Base-by-base conservation (phyloP, 345 rosid species). In the Arabidopsis suecica region DNA sequence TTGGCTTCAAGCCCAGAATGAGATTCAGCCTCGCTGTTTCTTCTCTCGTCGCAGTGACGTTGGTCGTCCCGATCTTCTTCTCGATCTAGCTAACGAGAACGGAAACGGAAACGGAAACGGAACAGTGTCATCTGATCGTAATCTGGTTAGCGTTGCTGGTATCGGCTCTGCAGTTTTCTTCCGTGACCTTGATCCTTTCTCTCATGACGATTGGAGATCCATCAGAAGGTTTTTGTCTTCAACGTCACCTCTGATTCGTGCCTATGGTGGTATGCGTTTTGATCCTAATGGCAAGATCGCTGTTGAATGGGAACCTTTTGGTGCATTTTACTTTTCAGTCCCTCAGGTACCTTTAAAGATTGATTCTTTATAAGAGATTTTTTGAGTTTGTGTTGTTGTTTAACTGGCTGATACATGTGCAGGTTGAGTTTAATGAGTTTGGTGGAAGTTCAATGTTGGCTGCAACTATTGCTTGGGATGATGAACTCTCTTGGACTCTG, bases 401-500 rank as follows among this genome's bases (percentile, higher is more conserved):
- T 61, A 3, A 58, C 9, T 65, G n/a, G 2, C 33, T 66, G 28
- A 48, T 67, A 2, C 14, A 14, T 33, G 1, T 9, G 77, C 89
- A 93, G 95, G 96, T 94, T 77, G 98, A 94, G 86, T 90, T 87
- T 69, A 89, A 88, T 68, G 98, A 94, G 87, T 83, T 94, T 64
- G 82, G 84, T 57, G 88, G 84, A 78, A 83, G 89, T 62, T 94
- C 95, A 2, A 86, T 90, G 85, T 93, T 94, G 59, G 98, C 97
- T 25, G 82, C 87, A n/a, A 89, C 95, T 12, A 22, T 91, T 73
- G 95, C 95, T 36, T 89, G 98, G 97, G 95, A 94, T 5, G 22
- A 85, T 67, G 82, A 79, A 40, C 85, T 89, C 74, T 82, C 88
- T 5, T 87, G 90, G 89, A 73, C 93, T 0, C 84, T 89, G 79